Conservation (phyloP, 495 filamentous ascomycete genomes). For the Penicillium subrubescens region DNA sequence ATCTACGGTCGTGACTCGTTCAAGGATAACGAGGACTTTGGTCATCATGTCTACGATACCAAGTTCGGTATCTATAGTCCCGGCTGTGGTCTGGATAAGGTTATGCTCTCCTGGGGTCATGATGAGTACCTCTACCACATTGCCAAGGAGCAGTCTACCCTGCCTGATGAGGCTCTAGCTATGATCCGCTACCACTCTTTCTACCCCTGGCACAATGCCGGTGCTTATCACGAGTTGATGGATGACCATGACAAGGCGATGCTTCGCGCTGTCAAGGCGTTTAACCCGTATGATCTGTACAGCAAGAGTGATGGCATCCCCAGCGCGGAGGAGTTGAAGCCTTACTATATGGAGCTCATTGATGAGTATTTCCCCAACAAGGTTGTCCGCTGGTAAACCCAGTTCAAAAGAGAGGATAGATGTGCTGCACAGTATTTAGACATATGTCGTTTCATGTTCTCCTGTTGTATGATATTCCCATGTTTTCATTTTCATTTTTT, state of each 20-base stretch:
- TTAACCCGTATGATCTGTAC: slow-evolving; percentile 91
- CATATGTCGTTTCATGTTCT: slow-evolving; percentile 2
- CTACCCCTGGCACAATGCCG: slow-evolving; percentile 84
- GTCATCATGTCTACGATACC: slow-evolving; percentile 67
- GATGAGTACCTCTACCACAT: slow-evolving; percentile 91
- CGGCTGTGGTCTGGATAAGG: slow-evolving; percentile 75
- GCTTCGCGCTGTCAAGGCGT: slow-evolving; percentile 78
- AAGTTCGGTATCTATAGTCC: slow-evolving; percentile 76
- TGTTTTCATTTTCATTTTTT: slow-evolving; percentile 3
- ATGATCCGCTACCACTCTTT: slow-evolving; percentile 92
- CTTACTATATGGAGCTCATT: slow-evolving; percentile 83
- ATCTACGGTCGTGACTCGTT: slow-evolving; percentile 78
- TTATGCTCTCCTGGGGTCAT: slow-evolving; percentile 91
- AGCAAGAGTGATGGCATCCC: slow-evolving; percentile 86
- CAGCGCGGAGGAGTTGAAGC: slow-evolving; percentile 66
- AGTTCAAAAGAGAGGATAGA: neutral
- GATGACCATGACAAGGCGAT: slow-evolving; percentile 75
- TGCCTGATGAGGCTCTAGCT: slow-evolving; percentile 79
- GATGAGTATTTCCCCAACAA: slow-evolving; percentile 81
- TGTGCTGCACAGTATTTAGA: slow-evolving; percentile 1
- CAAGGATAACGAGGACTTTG: slow-evolving; percentile 66
- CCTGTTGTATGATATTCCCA: slow-evolving; percentile 22
- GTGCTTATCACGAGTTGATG: slow-evolving; percentile 80
- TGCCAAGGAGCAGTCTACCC: slow-evolving; percentile 71
- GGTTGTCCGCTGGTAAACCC: slow-evolving; percentile 73